Percentiles rank a stretch among this genome's conserved stretches.
phyloP scores from a whole-genome alignment of 352 stramenopile genomes.

The Pythium brachiatum region DNA sequence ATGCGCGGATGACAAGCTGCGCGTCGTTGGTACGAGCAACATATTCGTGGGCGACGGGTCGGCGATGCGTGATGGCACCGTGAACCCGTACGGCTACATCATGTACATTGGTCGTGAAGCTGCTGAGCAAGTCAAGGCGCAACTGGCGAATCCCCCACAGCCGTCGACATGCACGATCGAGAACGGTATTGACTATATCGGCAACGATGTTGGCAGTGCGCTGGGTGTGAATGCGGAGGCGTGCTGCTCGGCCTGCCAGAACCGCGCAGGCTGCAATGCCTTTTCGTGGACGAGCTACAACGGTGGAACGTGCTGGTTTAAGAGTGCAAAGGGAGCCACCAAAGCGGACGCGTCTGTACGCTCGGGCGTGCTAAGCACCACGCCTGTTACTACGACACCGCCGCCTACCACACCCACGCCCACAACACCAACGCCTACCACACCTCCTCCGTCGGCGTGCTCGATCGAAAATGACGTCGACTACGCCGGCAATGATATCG shows the following conservation, averaged over 20 bases:
- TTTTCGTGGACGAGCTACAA: slow-evolving; percentile 22
- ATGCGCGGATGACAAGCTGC: slow-evolving; percentile 61
- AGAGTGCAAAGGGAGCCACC: slow-evolving; percentile 18
- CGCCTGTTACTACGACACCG: slow-evolving; percentile 6
- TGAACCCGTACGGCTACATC: slow-evolving; percentile 77
- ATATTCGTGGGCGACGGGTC: slow-evolving; percentile 56
- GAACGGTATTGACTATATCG: slow-evolving; percentile 23
- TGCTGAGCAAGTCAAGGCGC: slow-evolving; percentile 36
- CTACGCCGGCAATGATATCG: slow-evolving; percentile 26
- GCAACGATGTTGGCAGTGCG: slow-evolving; percentile 22
- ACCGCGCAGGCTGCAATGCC: slow-evolving; percentile 9
- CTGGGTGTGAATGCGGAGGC: slow-evolving; percentile 1
- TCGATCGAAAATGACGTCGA: slow-evolving; percentile 22
- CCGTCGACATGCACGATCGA: slow-evolving; percentile 8
- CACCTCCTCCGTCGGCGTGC: slow-evolving; percentile 9
- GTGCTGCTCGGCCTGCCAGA: slow-evolving; percentile 22
- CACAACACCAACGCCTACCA: too few species aligned
- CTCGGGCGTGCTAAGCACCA: slow-evolving; percentile 9
- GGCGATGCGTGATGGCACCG: slow-evolving; percentile 44
- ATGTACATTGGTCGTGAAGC: slow-evolving; percentile 69
- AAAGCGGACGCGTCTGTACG: slow-evolving; percentile 8
- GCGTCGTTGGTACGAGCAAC: slow-evolving; percentile 67
- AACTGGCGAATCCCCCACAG: slow-evolving; percentile 22
- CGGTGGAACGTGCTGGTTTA: slow-evolving; percentile 21
- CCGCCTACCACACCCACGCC: not conserved